These are phyloP conservation scores for Blastobotrys ciferrii DNA, from an alignment of 1,139 yeast genomes.

Conservation along the genomic window DNA sequence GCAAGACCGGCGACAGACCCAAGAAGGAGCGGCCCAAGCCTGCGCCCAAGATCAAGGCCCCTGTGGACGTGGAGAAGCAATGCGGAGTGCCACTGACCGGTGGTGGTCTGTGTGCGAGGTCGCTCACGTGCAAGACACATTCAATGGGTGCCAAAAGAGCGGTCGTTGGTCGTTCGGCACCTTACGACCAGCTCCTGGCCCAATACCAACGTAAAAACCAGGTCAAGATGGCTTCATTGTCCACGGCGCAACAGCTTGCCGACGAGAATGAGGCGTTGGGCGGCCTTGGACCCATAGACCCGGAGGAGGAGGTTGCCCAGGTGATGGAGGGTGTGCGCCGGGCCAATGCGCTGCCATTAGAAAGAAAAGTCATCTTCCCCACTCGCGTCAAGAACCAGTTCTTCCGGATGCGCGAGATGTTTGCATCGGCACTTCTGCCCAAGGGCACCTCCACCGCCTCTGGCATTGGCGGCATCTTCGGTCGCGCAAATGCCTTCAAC, in stretches of 20 bases:
- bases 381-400: constrained; percentile 67
- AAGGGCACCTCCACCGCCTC: constrained; percentile 23
- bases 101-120: constrained; percentile 92
- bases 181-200: constrained; percentile 82
- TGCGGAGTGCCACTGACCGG: constrained; percentile 94
- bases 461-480: constrained; percentile 34
- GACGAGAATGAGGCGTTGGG: constrained; percentile 34
- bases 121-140: constrained; percentile 94
- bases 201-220: constrained; percentile 92
- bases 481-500: constrained; percentile 37
- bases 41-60: constrained; percentile 65
- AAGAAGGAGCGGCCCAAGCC: constrained; percentile 49
- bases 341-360: constrained; percentile 79
- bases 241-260: constrained; percentile 36
- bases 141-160: constrained; percentile 98
- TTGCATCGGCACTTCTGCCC: constrained; percentile 38
- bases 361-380: constrained; percentile 69
- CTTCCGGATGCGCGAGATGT: constrained; percentile 64
- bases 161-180: constrained; percentile 87
- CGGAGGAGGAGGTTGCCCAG: constrained; percentile 92
- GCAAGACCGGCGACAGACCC: constrained; percentile 9
- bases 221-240: constrained; percentile 64
- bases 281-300: constrained; percentile 41
- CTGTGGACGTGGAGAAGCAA: constrained; percentile 90
- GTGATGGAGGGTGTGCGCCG: constrained; percentile 89